A percentile compares a stretch with the other conserved stretches of the same genome.
These are phyloP conservation scores for Saccharomyces pastorianus DNA, from an alignment of 1,139 yeast species.

Conservation along the genomic window DNA sequence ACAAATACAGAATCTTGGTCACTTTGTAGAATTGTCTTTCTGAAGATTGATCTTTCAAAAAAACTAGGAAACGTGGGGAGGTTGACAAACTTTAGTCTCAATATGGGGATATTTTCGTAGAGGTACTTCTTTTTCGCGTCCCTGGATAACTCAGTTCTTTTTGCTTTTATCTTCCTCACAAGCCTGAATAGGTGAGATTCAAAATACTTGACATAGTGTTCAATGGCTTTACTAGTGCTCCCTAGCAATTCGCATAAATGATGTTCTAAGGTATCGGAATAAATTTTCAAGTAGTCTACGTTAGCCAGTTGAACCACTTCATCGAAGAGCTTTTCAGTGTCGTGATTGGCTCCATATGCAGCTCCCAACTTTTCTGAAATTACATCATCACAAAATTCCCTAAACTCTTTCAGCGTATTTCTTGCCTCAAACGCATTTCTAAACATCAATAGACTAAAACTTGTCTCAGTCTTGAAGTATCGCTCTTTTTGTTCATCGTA, in stretches of 20 bases:
- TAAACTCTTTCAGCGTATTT: conserved; percentile 3
- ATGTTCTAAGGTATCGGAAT: background rate
- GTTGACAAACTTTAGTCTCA: background rate
- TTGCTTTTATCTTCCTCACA: background rate
- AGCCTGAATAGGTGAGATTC: background rate
- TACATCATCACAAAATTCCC: conserved; percentile 3
- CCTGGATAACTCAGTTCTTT: background rate
- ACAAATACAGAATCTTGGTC: background rate
- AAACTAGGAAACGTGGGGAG: background rate
- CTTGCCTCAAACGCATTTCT: conserved; percentile 7
- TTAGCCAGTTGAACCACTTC: background rate
- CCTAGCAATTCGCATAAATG: background rate
- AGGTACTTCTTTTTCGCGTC: background rate
- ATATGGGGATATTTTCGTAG: background rate
- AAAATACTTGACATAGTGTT: conserved; percentile 2
- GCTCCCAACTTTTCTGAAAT: background rate
- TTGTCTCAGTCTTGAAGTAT: background rate
- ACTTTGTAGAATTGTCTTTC: background rate
- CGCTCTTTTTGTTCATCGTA: background rate
- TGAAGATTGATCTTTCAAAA: background rate
- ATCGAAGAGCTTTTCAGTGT: background rate
- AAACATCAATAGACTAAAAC: background rate
- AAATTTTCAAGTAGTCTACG: background rate
- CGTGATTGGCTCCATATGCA: background rate
- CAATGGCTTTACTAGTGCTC: conserved; percentile 2